A percentile compares a stretch with the other conserved stretches of the same genome.
Evolutionary conservation across 345 rosid species (phyloP).

Genomic region (Cochlearia excelsa): DNA sequence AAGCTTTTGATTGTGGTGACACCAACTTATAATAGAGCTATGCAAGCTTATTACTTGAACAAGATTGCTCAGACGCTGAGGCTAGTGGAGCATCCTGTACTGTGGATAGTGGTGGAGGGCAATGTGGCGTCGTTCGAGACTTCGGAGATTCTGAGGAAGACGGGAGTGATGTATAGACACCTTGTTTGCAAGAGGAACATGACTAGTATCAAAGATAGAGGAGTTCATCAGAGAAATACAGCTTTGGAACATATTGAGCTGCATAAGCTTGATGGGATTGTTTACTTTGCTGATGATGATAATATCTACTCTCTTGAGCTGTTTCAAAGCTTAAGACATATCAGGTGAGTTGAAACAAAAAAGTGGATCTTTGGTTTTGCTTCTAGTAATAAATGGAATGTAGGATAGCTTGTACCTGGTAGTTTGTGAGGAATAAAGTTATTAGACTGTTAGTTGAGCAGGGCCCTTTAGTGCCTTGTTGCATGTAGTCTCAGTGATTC

Average conservation of each 20-base stretch:
- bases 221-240: slow-evolving; percentile 67
- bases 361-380: neutral
- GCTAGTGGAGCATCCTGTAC: slow-evolving; percentile 69
- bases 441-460: neutral
- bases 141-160: slow-evolving; percentile 71
- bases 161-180: slow-evolving; percentile 87
- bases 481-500: neutral
- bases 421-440: neutral
- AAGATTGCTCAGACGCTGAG: slow-evolving; percentile 74
- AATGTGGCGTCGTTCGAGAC: slow-evolving; percentile 69
- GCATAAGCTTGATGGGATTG: slow-evolving; percentile 82
- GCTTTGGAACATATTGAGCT: slow-evolving; percentile 73
- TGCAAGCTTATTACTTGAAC: slow-evolving; percentile 71
- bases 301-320: slow-evolving; percentile 73
- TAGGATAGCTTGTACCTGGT: slow-evolving; percentile 5
- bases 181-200: slow-evolving; percentile 53
- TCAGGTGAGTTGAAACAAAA: slow-evolving; percentile 46
- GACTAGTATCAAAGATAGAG: slow-evolving; percentile 62
- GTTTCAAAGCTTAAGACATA: slow-evolving; percentile 61
- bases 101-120: slow-evolving; percentile 93
- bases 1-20: slow-evolving; percentile 82
- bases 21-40: slow-evolving; percentile 75
- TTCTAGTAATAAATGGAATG: slow-evolving; percentile 2
- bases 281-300: slow-evolving; percentile 81
- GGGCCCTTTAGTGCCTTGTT: neutral